Evolutionary conservation across 179 eudicot species (phyloP).

Genomic region (Silene noctiflora): DNA sequence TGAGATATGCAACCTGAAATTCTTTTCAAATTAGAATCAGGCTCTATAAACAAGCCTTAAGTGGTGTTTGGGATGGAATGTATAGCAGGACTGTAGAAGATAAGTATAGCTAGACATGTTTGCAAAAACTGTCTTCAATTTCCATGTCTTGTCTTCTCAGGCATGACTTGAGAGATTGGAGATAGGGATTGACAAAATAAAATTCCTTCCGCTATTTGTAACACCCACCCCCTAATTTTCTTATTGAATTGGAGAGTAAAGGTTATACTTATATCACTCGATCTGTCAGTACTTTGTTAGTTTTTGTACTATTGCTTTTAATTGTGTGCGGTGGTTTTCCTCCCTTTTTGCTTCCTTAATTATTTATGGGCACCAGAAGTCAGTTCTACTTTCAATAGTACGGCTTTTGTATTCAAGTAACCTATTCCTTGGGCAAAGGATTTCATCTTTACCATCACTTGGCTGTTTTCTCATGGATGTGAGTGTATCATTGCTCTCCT

Average conservation of each 20-base stretch:
- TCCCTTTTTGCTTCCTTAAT: neutral
- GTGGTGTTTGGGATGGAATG: neutral
- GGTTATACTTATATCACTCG: neutral
- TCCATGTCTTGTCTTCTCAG: neutral
- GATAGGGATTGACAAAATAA: neutral
- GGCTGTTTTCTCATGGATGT: neutral
- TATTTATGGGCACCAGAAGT: neutral
- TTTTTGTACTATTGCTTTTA: neutral
- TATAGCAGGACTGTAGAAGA: slow-evolving; percentile 1
- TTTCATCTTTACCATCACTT: no score
- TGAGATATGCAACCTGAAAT: neutral
- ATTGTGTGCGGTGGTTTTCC: neutral
- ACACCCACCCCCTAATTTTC: no score
- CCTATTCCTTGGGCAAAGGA: no score
- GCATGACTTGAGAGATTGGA: neutral
- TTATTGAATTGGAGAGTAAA: neutral
- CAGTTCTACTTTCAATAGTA: neutral
- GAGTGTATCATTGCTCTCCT: neutral
- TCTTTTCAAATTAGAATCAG: neutral
- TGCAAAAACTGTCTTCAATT: neutral
- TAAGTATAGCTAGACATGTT: neutral
- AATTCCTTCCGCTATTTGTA: neutral
- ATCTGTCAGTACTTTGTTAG: neutral
- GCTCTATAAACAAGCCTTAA: neutral
- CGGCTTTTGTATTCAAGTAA: neutral